Percentiles rank a stretch among this genome's conserved stretches.
Conservation (phyloP, 148 eudicot species). For the Arctostaphylos glauca region DNA sequence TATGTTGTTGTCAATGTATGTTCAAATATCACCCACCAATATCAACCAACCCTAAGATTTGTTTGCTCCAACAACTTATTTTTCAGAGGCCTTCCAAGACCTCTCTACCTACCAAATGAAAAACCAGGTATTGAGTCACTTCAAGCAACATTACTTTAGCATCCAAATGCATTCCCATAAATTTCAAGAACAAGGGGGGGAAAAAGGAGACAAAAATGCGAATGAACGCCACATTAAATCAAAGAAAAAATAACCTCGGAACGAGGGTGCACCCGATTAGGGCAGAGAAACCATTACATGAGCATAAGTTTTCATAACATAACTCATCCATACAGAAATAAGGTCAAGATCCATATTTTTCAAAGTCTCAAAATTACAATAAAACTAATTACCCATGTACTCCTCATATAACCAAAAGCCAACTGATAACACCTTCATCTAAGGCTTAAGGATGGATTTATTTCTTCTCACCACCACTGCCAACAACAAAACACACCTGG, state of each 20-base stretch:
- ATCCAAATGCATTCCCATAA: neutral
- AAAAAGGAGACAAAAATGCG: neutral
- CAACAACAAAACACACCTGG: slow-evolving; percentile 36
- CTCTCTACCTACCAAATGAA: neutral
- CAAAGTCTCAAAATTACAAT: slow-evolving; percentile 8
- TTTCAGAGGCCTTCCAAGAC: neutral
- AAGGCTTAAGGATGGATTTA: slow-evolving; percentile 27
- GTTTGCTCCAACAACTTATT: neutral
- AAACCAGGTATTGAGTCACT: neutral
- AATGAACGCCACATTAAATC: neutral
- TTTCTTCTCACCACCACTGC: slow-evolving; percentile 18
- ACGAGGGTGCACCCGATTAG: neutral
- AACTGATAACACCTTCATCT: slow-evolving; percentile 26
- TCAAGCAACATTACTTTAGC: neutral
- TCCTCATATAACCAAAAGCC: slow-evolving; percentile 29
- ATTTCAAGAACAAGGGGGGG: neutral
- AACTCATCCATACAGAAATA: slow-evolving; percentile 34
- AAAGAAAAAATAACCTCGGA: neutral
- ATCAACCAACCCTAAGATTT: neutral
- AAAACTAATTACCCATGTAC: slow-evolving; percentile 45
- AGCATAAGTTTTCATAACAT: slow-evolving; percentile 16
- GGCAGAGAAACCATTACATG: neutral
- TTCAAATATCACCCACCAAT: neutral
- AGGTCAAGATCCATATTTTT: slow-evolving; percentile 16
- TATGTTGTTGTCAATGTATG: neutral